Base-by-base conservation (phyloP, 2,329 filamentous ascomycete species). In the Aureobasidium melanogenum region DNA sequence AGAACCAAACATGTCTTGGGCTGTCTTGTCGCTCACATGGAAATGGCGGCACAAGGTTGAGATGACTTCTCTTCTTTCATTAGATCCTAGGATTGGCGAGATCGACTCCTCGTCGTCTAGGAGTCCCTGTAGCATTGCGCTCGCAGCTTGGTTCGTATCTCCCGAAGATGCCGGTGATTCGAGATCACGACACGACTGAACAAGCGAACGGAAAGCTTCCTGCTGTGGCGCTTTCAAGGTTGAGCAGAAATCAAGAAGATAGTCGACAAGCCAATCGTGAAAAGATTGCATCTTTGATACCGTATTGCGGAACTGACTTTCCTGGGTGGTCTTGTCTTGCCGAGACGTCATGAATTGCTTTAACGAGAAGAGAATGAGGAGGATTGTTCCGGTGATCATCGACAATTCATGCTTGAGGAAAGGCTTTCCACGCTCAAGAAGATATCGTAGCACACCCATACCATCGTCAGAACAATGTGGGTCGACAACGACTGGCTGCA, bases 391-490 rank as follows among this genome's bases (percentile, higher is more conserved):
- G 12, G 89, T 86, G 44, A 95, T 78, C 67, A 97, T 97, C 0
- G 86, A 87, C 0, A 91, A 85, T 0, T 82, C 79, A 34, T 82
- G 79, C 3, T 73, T 75, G 5, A 99, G 78, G 70, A 93, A 86
- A 5, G 75, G 67, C 17, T 77, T 76, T 8, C 93, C 91, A 56
- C 82, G 81, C 6, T 83, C 78, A 15, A 97, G 79, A 1, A 99
- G 80, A 73, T 96, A 97, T 71, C 91, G 88, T 63, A 89, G 85
- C 36, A 99, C 83, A 0, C 92, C 93, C 47, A 97, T 80, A 1
- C 89, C 87, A 75, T 99, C 94, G 69, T 96, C 90, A 10, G 92
- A 89, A 72, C 93, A 97, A 69, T 95, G 88, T 0, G 87, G 82
- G 66, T 97, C 88, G 1, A 87, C 87, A 6, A 97, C 78, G 66